Base-by-base conservation (phyloP, 2,329 filamentous ascomycete genomes). In the Stagonosporopsis chrysanthemi region DNA sequence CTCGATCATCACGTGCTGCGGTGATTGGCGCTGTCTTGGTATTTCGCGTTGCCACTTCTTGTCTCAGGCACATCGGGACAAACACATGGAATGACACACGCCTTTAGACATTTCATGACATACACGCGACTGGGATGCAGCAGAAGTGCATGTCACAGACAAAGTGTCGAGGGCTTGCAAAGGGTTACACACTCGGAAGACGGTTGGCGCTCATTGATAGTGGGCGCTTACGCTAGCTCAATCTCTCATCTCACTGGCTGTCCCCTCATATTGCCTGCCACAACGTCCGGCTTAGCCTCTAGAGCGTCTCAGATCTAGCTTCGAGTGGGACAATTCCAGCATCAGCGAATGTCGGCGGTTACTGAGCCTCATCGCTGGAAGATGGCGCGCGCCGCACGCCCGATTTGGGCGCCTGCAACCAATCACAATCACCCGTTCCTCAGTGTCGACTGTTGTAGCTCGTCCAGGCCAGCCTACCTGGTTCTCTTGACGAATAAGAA, bases 301-400 rank as follows among this genome's bases (percentile, higher is more conserved):
- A 62, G 63, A 68, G 67, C 73, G 74, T 75, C 72, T 76, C 73
- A 71, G 67, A 68, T 70, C 55, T 67, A 60, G 60, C 64, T 64
- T 67, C 67, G 63, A 64, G 69, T 72, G 63, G 67, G 69, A 70
- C 69, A 74, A 71, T 64, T 68, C 61, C 35, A 62, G 55, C 45
- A 49, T 63, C 65, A 74, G 68, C 74, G 69, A 75, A 75, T 76
- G 70, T 65, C 57, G 68, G 73, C 73, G 73, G 65, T 67, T 76
- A 74, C 58, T 61, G 65, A 70, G 67, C 66, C 65, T 69, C 66
- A 63, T 65, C 52, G 47, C 65, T 64, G 60, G 60, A 51, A 56
- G 49, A 69, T 74, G 71, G 74, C 73, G 74, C 71, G 69, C 69
- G 58, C 64, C 65, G 66, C 56, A 56, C 59, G 59, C 58, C 66